Base-by-base conservation (phyloP, 1,139 yeast species). In the Zygoascus hellenicus region DNA sequence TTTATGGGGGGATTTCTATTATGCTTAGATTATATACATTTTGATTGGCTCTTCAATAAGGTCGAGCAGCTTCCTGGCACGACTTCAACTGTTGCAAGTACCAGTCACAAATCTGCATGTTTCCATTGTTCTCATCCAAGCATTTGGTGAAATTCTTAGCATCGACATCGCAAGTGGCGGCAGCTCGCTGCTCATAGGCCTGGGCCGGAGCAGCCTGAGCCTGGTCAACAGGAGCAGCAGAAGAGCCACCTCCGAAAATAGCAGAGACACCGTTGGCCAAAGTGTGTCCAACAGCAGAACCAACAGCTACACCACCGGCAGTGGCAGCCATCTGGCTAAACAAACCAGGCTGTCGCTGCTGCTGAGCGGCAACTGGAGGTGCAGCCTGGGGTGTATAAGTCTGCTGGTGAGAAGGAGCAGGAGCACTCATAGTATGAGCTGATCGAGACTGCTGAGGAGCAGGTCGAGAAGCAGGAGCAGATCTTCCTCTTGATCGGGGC, bases 241-340 rank as follows among this genome's bases (percentile, higher is more conserved):
- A 71, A 32, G 82, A 74, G n/a, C 84, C 75, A 48, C 96, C 96
- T 47, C 95, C 90, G 63, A 92, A 90, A 76, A 92, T 70, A 46
- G 88, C 76, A 47, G 95, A 81, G 59, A 92, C 74, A 61, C 97
- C 97, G 51, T 95, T 95, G 70, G 97, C 97, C 53, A 92, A 60
- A 44, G 97, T 88, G 75, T 92, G 98, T 52, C 98, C 98, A 51
- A 90, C 81, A 54, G 97, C 83, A 49, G 96, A 86, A 62, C 98
- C 98, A 50, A 92, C 97, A 46, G 97, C 98, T 34, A 92, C 98
- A 79, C 98, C 98, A 47, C 97, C 98, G 51, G 98, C 98, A 48
- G 98, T 92, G 40, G 95, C 77, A 30, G 97, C 97, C 97, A 92
- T 92, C 71, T 92, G 96, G 51, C 94, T 86, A 63, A 92, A 90